Evolutionary conservation across 2,329 filamentous ascomycete genomes (phyloP).

Genomic region (Trichophyton verrucosum): DNA sequence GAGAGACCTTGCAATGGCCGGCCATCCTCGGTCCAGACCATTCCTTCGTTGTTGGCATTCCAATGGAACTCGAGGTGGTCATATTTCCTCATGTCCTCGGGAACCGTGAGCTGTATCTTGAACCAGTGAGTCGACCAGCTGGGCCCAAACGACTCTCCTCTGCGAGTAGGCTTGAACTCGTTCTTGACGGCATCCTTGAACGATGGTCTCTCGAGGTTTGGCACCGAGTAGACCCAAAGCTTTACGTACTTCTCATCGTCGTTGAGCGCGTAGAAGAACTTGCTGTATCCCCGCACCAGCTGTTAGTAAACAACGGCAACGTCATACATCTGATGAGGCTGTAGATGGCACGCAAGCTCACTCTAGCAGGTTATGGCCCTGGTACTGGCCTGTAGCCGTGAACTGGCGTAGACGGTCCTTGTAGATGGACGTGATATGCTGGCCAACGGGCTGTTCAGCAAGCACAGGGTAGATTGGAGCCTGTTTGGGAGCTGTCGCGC

Average conservation of each 20-base stretch:
- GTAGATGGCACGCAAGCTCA: constrained; percentile 31
- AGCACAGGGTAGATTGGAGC: constrained; percentile 39
- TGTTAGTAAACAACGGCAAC: neutral
- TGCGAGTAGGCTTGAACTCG: constrained; percentile 58
- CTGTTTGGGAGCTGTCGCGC: constrained; percentile 26
- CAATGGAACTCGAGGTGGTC: constrained; percentile 88
- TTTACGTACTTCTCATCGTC: constrained; percentile 66
- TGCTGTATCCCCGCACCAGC: constrained; percentile 33
- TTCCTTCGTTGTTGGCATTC: constrained; percentile 89
- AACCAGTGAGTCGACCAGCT: constrained; percentile 99
- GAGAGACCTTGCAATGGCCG: constrained; percentile 83
- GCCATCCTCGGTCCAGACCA: constrained; percentile 87
- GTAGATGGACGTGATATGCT: constrained; percentile 76
- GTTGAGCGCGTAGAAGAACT: constrained; percentile 56
- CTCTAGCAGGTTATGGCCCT: constrained; percentile 60
- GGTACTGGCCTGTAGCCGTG: constrained; percentile 66
- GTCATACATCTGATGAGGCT: neutral
- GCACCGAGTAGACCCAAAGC: constrained; percentile 75
- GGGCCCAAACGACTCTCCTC: constrained; percentile 74
- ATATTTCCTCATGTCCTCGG: constrained; percentile 57
- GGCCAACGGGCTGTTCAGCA: constrained; percentile 48
- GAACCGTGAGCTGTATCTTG: constrained; percentile 66
- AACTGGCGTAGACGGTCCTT: constrained; percentile 72
- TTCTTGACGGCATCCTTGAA: constrained; percentile 76
- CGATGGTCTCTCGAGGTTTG: constrained; percentile 62